These are phyloP conservation scores for Pythium brachiatum DNA, from an alignment of 352 stramenopile genomes.

Conservation along the genomic window DNA sequence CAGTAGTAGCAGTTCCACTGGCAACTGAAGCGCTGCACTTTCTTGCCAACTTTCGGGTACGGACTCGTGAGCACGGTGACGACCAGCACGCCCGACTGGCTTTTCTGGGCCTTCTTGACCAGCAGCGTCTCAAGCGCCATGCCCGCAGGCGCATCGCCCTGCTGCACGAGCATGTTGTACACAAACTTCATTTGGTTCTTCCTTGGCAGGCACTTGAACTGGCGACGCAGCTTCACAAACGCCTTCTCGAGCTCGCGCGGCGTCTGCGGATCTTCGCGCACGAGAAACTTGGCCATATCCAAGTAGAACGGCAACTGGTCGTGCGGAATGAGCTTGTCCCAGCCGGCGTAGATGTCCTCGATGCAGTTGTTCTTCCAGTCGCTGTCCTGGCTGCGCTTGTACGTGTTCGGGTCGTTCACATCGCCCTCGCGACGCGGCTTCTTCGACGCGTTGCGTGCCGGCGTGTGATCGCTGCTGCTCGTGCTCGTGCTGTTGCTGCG, in stretches of 20 bases:
- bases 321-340: slow-evolving; percentile 78
- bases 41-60: slow-evolving; percentile 76
- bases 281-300: slow-evolving; percentile 81
- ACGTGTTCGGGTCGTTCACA: slow-evolving; percentile 80
- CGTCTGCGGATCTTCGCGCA: slow-evolving; percentile 67
- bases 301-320: slow-evolving; percentile 71
- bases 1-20: slow-evolving; percentile 97
- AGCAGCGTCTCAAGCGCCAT: slow-evolving; percentile 74
- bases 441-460: slow-evolving; percentile 22
- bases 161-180: slow-evolving; percentile 72
- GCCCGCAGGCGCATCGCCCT: slow-evolving; percentile 42
- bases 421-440: slow-evolving; percentile 33
- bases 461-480: background rate
- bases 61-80: slow-evolving; percentile 92
- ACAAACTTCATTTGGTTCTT: slow-evolving; percentile 91
- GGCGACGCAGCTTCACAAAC: slow-evolving; percentile 77
- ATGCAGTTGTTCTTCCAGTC: slow-evolving; percentile 84
- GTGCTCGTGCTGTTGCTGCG: slow-evolving; percentile 1
- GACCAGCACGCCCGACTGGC: slow-evolving; percentile 88
- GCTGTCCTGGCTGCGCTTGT: slow-evolving; percentile 77
- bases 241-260: slow-evolving; percentile 79
- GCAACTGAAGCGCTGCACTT: slow-evolving; percentile 88
- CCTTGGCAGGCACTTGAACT: slow-evolving; percentile 89
- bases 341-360: slow-evolving; percentile 86
- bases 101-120: slow-evolving; percentile 89